phyloP scores from a whole-genome alignment of 805 yeast species.

The Kuraishia cidri region DNA sequence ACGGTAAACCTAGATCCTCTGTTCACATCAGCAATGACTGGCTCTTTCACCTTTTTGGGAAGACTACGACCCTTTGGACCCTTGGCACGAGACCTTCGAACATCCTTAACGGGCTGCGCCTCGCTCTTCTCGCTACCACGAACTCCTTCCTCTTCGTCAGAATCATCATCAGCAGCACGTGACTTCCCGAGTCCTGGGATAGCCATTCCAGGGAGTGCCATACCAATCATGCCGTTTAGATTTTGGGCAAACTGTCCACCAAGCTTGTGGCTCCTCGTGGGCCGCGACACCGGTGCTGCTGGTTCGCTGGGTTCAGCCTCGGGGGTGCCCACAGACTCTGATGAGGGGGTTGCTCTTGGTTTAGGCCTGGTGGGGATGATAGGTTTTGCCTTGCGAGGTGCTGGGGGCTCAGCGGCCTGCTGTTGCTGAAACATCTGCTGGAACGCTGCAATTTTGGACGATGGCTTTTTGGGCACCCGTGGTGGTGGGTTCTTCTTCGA shows the following conservation, averaged over 20 bases:
- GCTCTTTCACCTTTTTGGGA: slow-evolving; percentile 45
- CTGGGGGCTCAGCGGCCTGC: too few relatives aligned
- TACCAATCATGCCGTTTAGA: slow-evolving; percentile 47
- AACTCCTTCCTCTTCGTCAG: slow-evolving; percentile 6
- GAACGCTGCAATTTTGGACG: slow-evolving; percentile 73
- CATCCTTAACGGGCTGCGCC: slow-evolving; percentile 16
- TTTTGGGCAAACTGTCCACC: slow-evolving; percentile 46
- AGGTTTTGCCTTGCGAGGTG: too few relatives aligned
- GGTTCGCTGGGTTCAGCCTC: too few relatives aligned
- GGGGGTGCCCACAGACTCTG: too few relatives aligned
- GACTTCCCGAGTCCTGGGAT: slow-evolving; percentile 16
- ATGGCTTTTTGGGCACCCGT: slow-evolving; percentile 68
- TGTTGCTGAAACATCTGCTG: slow-evolving; percentile 62
- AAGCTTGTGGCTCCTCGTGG: too few relatives aligned
- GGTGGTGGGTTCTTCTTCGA: slow-evolving; percentile 36
- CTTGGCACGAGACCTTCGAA: slow-evolving; percentile 44
- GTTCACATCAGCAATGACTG: slow-evolving; percentile 12
- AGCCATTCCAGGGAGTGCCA: slow-evolving; percentile 41
- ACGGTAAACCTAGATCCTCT: neutral
- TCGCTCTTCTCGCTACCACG: too few relatives aligned
- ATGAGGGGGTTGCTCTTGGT: too few relatives aligned
- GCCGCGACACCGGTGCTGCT: too few relatives aligned
- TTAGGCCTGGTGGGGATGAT: too few relatives aligned
- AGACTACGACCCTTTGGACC: slow-evolving; percentile 72
- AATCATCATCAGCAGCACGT: slow-evolving; percentile 4